A percentile compares a stretch with the other conserved stretches of the same genome.
Evolutionary conservation across 176 grass and related monocot species (phyloP).

Genomic region (Dendrocalamus sinicus): DNA sequence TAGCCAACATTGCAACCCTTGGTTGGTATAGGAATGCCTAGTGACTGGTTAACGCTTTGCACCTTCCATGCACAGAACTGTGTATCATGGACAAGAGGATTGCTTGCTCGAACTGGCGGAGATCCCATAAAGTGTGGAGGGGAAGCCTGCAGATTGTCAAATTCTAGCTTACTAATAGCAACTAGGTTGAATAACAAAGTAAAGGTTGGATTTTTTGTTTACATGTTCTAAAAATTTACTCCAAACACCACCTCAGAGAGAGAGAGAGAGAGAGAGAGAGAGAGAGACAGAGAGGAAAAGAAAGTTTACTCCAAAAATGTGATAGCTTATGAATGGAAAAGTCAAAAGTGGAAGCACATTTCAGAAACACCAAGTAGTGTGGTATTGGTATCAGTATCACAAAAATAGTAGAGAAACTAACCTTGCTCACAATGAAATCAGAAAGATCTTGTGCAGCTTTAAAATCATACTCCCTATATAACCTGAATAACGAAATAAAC

Average conservation of each 20-base stretch:
- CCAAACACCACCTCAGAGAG: constrained; percentile 12
- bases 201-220: neutral
- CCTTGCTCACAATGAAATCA: constrained; percentile 66
- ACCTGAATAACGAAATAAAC: constrained; percentile 21
- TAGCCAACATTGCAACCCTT: constrained; percentile 24
- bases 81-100: constrained; percentile 62
- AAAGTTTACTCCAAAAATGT: constrained; percentile 9
- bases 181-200: constrained; percentile 8
- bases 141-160: constrained; percentile 55
- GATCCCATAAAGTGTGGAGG: constrained; percentile 69
- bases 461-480: constrained; percentile 45
- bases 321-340: neutral
- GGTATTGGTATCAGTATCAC: neutral
- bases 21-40: constrained; percentile 51
- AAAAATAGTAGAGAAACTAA: constrained; percentile 16
- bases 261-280: neutral
- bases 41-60: constrained; percentile 38
- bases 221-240: neutral
- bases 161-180: constrained; percentile 4
- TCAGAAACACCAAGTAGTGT: neutral
- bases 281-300: no score
- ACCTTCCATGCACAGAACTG: constrained; percentile 52
- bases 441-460: constrained; percentile 56
- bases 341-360: neutral
- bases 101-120: constrained; percentile 60